These are phyloP conservation scores for Panaeolus papilionaceus DNA, from an alignment of 768 basidiomycete genomes.

Conservation along the genomic window DNA sequence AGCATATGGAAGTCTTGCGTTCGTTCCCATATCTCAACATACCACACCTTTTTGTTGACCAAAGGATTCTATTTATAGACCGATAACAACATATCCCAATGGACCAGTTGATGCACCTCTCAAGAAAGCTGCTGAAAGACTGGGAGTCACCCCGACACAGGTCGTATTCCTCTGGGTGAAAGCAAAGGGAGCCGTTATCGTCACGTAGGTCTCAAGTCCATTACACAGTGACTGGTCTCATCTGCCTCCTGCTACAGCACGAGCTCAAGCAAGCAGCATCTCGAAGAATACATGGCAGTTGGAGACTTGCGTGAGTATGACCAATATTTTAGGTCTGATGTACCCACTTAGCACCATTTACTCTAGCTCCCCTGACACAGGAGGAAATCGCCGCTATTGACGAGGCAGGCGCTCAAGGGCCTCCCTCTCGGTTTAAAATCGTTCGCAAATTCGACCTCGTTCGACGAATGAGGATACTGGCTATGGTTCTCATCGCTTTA, in stretches of 20 bases:
- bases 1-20: constrained; percentile 75
- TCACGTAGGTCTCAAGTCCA: constrained; percentile 55
- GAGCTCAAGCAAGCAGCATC: constrained; percentile 61
- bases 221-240: neutral
- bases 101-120: constrained; percentile 71
- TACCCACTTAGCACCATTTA: neutral
- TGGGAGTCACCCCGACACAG: constrained; percentile 66
- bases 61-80: constrained; percentile 38
- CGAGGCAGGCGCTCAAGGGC: constrained; percentile 54
- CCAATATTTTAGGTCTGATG: constrained; percentile 13
- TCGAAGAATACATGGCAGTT: constrained; percentile 71
- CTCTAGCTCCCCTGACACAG: constrained; percentile 53
- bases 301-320: constrained; percentile 48
- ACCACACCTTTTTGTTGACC: constrained; percentile 19
- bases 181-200: constrained; percentile 69
- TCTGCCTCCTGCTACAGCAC: constrained; percentile 45
- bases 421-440: neutral
- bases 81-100: constrained; percentile 63
- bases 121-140: constrained; percentile 53
- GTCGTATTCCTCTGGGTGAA: constrained; percentile 74
- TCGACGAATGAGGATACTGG: neutral
- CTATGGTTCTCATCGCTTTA: neutral
- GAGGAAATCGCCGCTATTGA: constrained; percentile 72
- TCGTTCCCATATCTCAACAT: constrained; percentile 25
- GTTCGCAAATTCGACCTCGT: neutral